A percentile compares a stretch with the other conserved stretches of the same genome.
Conservation (phyloP, 2,329 filamentous ascomycete genomes). For the Domatiomyces globalis region DNA sequence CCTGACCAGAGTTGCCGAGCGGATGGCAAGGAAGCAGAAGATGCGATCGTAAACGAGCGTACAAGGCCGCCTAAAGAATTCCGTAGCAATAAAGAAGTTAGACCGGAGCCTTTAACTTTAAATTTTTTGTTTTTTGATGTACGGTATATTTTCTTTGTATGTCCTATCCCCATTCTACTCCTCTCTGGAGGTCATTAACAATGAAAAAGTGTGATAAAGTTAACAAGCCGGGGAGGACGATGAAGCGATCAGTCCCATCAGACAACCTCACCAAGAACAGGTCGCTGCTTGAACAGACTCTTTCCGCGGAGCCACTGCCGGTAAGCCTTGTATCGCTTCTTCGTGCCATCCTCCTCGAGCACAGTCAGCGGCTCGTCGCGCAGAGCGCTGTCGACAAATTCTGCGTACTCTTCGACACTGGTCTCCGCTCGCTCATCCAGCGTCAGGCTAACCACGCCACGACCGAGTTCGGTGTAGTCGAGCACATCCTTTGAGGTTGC, state of each 20-base stretch:
- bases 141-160: too few relatives aligned
- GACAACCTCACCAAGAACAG: constrained; percentile 13
- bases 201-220: too few relatives aligned
- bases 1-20: constrained; percentile 40
- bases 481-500: constrained; percentile 24
- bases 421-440: constrained; percentile 44
- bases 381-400: constrained; percentile 51
- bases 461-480: constrained; percentile 26
- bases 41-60: constrained; percentile 20
- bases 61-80: too few relatives aligned
- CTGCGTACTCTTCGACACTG: constrained; percentile 58
- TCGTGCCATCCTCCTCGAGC: constrained; percentile 67
- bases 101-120: too few relatives aligned
- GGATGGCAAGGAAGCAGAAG: constrained; percentile 41
- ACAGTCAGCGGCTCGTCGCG: constrained; percentile 78
- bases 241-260: neutral
- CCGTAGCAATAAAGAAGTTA: too few relatives aligned
- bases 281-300: constrained; percentile 85
- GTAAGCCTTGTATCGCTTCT: constrained; percentile 96
- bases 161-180: too few relatives aligned
- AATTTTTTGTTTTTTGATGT: too few relatives aligned
- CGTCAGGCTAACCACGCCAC: constrained; percentile 23
- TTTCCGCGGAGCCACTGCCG: constrained; percentile 88
- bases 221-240: too few relatives aligned
- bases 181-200: too few relatives aligned